Evolutionary conservation across 2,329 filamentous ascomycete genomes (phyloP), one percentile per base, ranked within the genome.

Genomic region (Colletotrichum kahawae): DNA sequence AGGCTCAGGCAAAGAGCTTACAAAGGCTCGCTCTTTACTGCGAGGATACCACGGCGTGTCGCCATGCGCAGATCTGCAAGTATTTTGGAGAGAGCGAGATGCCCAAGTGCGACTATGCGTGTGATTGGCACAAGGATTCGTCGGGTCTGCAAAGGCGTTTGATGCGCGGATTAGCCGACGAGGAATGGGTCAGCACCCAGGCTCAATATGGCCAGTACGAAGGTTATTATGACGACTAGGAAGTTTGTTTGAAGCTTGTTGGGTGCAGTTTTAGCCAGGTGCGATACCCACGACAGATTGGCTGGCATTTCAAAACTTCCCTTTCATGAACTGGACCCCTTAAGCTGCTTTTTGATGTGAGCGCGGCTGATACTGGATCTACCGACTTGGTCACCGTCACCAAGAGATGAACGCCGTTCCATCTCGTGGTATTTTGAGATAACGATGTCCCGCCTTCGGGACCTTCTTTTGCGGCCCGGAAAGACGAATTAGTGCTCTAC

Each of bases 1-100:
- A 89, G 71, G 88, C 91, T 9, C 88, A 92, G 75, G 82, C 91
- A 18, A 87, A 90, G 78, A 95, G 93, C 77, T 87, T 95, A 29
- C 87, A 91, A 74, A 90, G 92, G 33, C 87, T 98, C 18, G 90
- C 96, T 3, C 85, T 90, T 12, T 98, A 98, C 81, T 98, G 96
- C 82, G 96, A 98, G 83, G 91, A 91, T 71, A 94, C 92, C 1
- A 88, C 86, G 13, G 85, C 86, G 13, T 98, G 96, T 81, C 90
- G 95, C 63, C 96, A 98, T 81, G 89, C 90, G 63, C 83, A 93
- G 29, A 95, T 98, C 70, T 93, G 91, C 77, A 88, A 89, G 65
- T 96, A 97, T 81, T 98, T 97, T 84, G 94, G 93, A 3, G 94
- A 96, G 81, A 83, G 82, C 18, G 81, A 85, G 57, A 82, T 84